Evolutionary conservation across 2,329 filamentous ascomycete species (phyloP).

Genomic region (Calycina herbarum): DNA sequence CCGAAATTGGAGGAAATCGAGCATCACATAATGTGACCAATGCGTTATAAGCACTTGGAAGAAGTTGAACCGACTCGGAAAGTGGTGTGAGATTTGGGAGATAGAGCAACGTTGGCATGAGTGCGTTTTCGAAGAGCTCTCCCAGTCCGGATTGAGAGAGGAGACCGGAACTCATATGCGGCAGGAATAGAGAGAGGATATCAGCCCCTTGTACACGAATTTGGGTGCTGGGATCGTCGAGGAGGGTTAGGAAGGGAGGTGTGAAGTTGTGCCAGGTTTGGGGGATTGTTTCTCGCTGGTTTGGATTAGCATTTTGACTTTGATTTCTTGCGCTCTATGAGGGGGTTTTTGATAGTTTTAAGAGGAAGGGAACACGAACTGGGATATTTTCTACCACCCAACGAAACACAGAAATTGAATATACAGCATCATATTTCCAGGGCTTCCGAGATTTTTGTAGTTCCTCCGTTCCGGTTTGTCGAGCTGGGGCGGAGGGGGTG

Average conservation of each 20-base stretch:
- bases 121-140: constrained; percentile 65
- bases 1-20: constrained; percentile 16
- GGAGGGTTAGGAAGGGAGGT: constrained; percentile 67
- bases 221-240: constrained; percentile 59
- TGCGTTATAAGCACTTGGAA: constrained; percentile 65
- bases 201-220: constrained; percentile 58
- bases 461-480: constrained; percentile 38
- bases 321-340: background rate
- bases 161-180: constrained; percentile 51
- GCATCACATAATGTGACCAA: constrained; percentile 56
- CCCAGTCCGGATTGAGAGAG: constrained; percentile 65
- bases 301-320: background rate
- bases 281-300: constrained; percentile 47
- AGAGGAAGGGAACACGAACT: constrained; percentile 40
- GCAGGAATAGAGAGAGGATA: constrained; percentile 55
- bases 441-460: constrained; percentile 50
- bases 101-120: constrained; percentile 72
- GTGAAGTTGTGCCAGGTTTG: constrained; percentile 67
- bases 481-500: constrained; percentile 42
- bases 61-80: constrained; percentile 63
- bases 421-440: constrained; percentile 59
- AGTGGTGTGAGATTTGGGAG: constrained; percentile 77
- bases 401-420: constrained; percentile 55
- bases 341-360: background rate
- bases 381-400: constrained; percentile 59